A percentile compares a stretch with the other conserved stretches of the same genome.
Evolutionary conservation across 2,329 filamentous ascomycete species (phyloP).

Genomic region (Dryadomyces quercus-mongolicae): DNA sequence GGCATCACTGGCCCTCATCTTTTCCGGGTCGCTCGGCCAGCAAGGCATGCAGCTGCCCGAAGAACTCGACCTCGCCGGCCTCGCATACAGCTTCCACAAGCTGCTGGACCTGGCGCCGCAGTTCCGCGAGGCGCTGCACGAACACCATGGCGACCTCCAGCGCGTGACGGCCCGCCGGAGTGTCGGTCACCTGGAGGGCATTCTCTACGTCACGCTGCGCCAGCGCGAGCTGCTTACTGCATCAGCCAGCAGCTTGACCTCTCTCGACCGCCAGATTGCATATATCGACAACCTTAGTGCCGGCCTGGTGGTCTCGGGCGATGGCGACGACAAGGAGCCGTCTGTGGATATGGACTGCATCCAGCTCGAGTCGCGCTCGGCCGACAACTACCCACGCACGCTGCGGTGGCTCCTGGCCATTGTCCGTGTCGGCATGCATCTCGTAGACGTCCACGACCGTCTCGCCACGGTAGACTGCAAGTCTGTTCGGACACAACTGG

Average conservation of each 20-base stretch:
- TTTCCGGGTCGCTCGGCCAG: slow-evolving; percentile 38
- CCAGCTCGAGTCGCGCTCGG: slow-evolving; percentile 3
- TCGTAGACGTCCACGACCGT: slow-evolving; percentile 55
- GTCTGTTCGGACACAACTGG: slow-evolving; percentile 30
- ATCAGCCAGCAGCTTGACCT: neutral
- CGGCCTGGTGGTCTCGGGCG: neutral
- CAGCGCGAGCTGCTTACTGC: slow-evolving; percentile 42
- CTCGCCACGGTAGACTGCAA: slow-evolving; percentile 43
- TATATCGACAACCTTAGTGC: slow-evolving; percentile 5
- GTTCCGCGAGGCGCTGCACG: slow-evolving; percentile 52
- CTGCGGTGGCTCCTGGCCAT: slow-evolving; percentile 56
- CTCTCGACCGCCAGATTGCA: slow-evolving; percentile 9
- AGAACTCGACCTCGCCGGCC: slow-evolving; percentile 21
- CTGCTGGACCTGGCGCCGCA: slow-evolving; percentile 61
- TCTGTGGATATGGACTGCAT: neutral
- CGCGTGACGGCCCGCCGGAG: slow-evolving; percentile 68
- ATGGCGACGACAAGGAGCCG: neutral
- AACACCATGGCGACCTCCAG: slow-evolving; percentile 78
- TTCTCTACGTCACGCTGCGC: slow-evolving; percentile 52
- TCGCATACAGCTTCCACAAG: slow-evolving; percentile 69
- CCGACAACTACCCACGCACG: slow-evolving; percentile 17
- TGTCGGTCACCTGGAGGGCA: slow-evolving; percentile 74
- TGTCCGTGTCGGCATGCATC: slow-evolving; percentile 46
- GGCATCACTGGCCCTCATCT: slow-evolving; percentile 53
- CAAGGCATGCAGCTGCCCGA: slow-evolving; percentile 22